These are phyloP conservation scores for Camellia granthamiana DNA, from an alignment of 148 eudicot genomes.

Conservation along the genomic window DNA sequence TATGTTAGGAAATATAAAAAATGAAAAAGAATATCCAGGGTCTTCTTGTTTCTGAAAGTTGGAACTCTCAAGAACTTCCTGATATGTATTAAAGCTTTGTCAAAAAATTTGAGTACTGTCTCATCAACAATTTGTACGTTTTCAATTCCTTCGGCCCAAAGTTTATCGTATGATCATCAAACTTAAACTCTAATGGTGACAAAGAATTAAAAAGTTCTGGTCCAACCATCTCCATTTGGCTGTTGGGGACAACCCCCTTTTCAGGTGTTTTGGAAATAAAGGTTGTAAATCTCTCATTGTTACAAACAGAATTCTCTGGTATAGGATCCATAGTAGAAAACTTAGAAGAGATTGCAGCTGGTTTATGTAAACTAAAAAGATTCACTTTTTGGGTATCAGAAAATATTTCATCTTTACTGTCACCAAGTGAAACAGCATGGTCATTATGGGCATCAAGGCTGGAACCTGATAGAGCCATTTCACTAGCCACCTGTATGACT, in stretches of 20 bases:
- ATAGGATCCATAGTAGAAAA: slow-evolving; percentile 14
- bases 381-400: slow-evolving; percentile 18
- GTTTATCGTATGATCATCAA: slow-evolving; percentile 13
- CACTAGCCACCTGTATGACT: slow-evolving; percentile 37
- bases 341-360: slow-evolving; percentile 32
- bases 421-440: slow-evolving; percentile 51
- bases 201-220: slow-evolving; percentile 32
- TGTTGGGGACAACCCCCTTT: slow-evolving; percentile 14
- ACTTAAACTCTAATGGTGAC: slow-evolving; percentile 35
- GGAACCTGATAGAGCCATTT: slow-evolving; percentile 24
- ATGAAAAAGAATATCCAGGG: not conserved
- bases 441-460: slow-evolving; percentile 25
- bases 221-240: slow-evolving; percentile 16
- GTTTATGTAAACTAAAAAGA: slow-evolving; percentile 34
- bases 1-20: not conserved
- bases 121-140: slow-evolving; percentile 18
- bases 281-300: slow-evolving; percentile 30
- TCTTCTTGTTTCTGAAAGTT: not conserved
- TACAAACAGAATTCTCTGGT: slow-evolving; percentile 15
- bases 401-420: slow-evolving; percentile 46
- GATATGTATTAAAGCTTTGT: slow-evolving; percentile 15
- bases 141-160: slow-evolving; percentile 27
- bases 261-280: slow-evolving; percentile 24
- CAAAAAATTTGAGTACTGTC: slow-evolving; percentile 23
- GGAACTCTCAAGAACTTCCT: slow-evolving; percentile 1